Base-by-base conservation (phyloP, 2,329 filamentous ascomycete genomes). In the Botrytis medusae region DNA sequence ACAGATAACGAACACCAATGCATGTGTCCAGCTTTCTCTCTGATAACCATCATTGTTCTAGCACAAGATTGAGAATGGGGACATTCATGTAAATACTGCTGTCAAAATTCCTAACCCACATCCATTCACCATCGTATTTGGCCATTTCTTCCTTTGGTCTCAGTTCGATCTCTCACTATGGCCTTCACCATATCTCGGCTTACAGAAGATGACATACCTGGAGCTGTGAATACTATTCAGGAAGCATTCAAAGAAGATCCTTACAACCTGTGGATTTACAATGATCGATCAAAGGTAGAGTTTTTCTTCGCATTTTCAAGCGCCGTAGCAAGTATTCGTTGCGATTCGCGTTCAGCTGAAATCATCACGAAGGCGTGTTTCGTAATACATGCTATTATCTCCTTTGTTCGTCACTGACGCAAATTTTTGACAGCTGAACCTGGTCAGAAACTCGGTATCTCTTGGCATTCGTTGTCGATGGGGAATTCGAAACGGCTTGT, bases 401-500 rank as follows among this genome's bases (percentile, higher is more conserved):
- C 34, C 20, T 71, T 32, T 46, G 22, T 48, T 72, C 62, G 29
- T 57, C 42, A 68, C 40, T 63, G 40, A 72, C 46, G 51, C 51
- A 37, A n/a, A 68, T 32, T 44, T 18, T 48, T 29, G 62, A 44
- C 46, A 77, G 75, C 74, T 78, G 54, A 75, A 78, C 57, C 71
- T 78, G 46, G 69, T 72, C 67, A 74, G 77, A 74, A 77, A 78
- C 69, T 72, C 75, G 29, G 76, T 79, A 7, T 79, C 78, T 51
- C 73, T 80, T 32, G 86, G 85, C 2, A 87, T 91, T 2, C 87
- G 92, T 70, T 92, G 91, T 82, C 84, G 84, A 76, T 93, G 91
- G 89, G 91, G 91, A 40, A 91, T 93, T 80, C 85, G 87, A 70
- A 89, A 91, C 79, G 90, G 87, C 70, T 86, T 92, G 54, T 92